Base-by-base conservation (phyloP, 176 grass and related monocot genomes). In the Juncus inflexus region DNA sequence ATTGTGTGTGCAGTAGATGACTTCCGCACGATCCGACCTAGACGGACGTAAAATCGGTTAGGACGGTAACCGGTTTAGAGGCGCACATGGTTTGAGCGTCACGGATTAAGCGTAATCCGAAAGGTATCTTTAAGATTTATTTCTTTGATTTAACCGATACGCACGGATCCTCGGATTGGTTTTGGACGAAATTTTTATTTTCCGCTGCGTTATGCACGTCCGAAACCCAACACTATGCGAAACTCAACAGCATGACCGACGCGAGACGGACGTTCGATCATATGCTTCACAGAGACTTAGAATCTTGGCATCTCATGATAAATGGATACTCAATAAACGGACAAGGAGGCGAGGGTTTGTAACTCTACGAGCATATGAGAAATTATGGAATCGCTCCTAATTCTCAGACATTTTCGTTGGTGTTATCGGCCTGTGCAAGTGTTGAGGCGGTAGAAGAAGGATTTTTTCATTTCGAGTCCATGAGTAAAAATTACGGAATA, bases 251-350 rank as follows among this genome's bases (percentile, higher is more conserved):
- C 77, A 89, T 95, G 90, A 74, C 67, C 1, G 76, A 89, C n/a
- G 82, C 90, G 12, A 76, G 79, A 79, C 67, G 90, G 12, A 89
- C 82, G 69, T 95, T 95, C 61, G 82, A 95, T 72, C 70, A 89
- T 55, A 95, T 95, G 90, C 90, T 85, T 0, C 79, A 95, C 57
- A 74, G 90, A 5, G 65, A 95, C 60, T 78, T 89, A 65, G 85
- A 83, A 8, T 95, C 90, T 0, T 95, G 90, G 90, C 90, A 86
- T 70, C 70, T 83, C 49, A 89, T 95, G 90, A 95, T 95, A 19
- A 74, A 81, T 2, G 85, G 90, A 36, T 95, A 95, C 60, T 59
- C 90, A 0, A 52, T 56, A 35, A 95, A 89, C 40, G 77, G 74
- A n/a, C 79, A 83, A 1, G 90, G 90, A 0, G 85, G 89, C 1